These are phyloP conservation scores for Aspergillus egyptiacus DNA, from an alignment of 495 filamentous ascomycete genomes.

Conservation along the genomic window DNA sequence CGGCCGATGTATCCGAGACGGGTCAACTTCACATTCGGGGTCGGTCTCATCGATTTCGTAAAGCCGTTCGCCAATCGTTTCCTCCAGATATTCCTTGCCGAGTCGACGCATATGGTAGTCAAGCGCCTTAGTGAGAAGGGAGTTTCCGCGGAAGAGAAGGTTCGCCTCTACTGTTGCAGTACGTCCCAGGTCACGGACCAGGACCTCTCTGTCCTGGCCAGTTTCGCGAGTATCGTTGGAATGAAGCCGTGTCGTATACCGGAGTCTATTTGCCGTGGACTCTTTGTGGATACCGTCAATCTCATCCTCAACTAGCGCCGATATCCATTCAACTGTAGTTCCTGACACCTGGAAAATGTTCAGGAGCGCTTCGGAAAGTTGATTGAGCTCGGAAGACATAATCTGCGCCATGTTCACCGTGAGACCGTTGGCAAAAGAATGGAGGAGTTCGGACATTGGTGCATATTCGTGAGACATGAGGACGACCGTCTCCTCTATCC, in stretches of 20 bases:
- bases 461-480: constrained; percentile 82
- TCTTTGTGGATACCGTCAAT: constrained; percentile 90
- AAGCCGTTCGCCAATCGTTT: constrained; percentile 78
- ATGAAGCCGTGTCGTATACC: constrained; percentile 71
- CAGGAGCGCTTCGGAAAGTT: constrained; percentile 79
- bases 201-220: constrained; percentile 51
- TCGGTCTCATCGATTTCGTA: constrained; percentile 81
- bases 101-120: constrained; percentile 94
- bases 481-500: constrained; percentile 81
- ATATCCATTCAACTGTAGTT: constrained; percentile 82
- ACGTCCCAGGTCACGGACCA: constrained; percentile 54
- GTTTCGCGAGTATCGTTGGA: constrained; percentile 72
- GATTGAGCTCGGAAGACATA: constrained; percentile 67
- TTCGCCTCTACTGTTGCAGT: constrained; percentile 72
- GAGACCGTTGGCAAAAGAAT: constrained; percentile 74
- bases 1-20: constrained; percentile 56
- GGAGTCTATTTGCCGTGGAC: constrained; percentile 54
- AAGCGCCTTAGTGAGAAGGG: constrained; percentile 85
- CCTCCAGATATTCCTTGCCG: constrained; percentile 88
- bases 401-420: constrained; percentile 78
- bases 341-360: constrained; percentile 97
- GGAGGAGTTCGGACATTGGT: constrained; percentile 75
- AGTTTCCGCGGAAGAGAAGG: constrained; percentile 92
- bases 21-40: constrained; percentile 93
- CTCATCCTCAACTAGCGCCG: constrained; percentile 88